Base-by-base conservation (phyloP, 352 stramenopile species). In the Achlya hypogyna region DNA sequence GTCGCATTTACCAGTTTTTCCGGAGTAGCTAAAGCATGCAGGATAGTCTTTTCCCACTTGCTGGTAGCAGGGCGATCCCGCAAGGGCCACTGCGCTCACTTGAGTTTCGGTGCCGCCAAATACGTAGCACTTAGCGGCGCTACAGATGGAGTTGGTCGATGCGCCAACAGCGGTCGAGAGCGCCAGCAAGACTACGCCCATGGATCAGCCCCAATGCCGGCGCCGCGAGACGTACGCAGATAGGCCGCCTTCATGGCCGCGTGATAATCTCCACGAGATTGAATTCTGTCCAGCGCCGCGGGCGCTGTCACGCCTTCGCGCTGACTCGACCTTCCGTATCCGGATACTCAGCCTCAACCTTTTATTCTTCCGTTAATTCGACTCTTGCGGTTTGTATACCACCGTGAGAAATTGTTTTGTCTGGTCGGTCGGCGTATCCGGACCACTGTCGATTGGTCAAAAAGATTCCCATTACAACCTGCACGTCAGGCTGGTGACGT, bases 241-340 rank as follows among this genome's bases (percentile, higher is more conserved):
- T n/a, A 1, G 38, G n/a, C 12, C 38, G 38, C 38, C 38, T 45
- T 45, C 49, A 56, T 56, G 12, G 49, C 49, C 31, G 49, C 49
- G 38, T 56, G 49, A 56, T 56, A 56, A 56, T 56, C 49, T 56
- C 49, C 38, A 56, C 25, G 49, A 56, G 49, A 56, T 56, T 56
- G 49, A 56, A 20, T 56, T 56, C 49, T 56, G 49, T 49, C 42
- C 42, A 49, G 42, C 42, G 22, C 22, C 42, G 22, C 42, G 22
- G 42, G 18, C 42, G n/a, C n/a, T n/a, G n/a, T n/a, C n/a, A n/a
- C n/a, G n/a, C n/a, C n/a, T n/a, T n/a, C 42, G 42, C 42, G 18
- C 42, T 49, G 42, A 49, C 42, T 49, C 42, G 42, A 49, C 42
- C n/a, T 18, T 10, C 38, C 2, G 38, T 45, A 56, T 56, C 49